These are phyloP conservation scores for Coemansia sp. DNA, from an alignment of 192 early-diverging fungal species.

Conservation along the genomic window DNA sequence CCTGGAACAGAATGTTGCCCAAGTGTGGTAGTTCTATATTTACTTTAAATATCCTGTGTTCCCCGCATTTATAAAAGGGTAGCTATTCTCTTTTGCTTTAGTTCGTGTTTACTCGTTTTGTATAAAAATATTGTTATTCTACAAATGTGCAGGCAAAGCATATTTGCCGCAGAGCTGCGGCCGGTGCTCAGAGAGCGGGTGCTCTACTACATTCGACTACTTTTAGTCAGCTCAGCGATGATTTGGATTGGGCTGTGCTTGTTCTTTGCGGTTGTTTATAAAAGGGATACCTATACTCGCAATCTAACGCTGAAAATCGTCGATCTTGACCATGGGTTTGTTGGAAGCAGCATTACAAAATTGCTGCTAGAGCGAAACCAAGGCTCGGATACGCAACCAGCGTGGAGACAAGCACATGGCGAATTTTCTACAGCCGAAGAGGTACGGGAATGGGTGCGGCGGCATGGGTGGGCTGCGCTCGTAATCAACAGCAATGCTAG, in stretches of 20 bases:
- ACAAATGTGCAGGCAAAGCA: background rate
- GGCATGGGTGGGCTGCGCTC: conserved; percentile 26
- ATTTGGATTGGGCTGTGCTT: conserved; percentile 9
- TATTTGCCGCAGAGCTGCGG: background rate
- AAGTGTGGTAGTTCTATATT: too few relatives aligned
- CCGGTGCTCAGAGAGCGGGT: background rate
- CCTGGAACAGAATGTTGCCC: too few relatives aligned
- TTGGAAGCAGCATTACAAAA: conserved; percentile 14
- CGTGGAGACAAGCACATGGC: background rate
- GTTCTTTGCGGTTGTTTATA: conserved; percentile 20
- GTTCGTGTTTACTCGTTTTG: background rate
- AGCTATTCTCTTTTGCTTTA: background rate
- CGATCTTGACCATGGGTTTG: conserved; percentile 16
- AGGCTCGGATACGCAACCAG: background rate
- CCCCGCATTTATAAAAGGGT: too few relatives aligned
- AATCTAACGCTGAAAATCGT: conserved; percentile 6
- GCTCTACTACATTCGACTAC: conserved; percentile 21
- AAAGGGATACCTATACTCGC: conserved; percentile 1
- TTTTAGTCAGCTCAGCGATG: conserved; percentile 7
- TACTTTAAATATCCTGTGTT: too few relatives aligned
- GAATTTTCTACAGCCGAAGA: background rate
- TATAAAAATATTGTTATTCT: background rate
- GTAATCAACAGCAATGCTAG: conserved; percentile 20
- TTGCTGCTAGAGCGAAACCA: conserved; percentile 1
- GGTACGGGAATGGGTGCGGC: conserved; percentile 14